Conservation (phyloP, 306 rosid species). For the Acacia melanoxylon region DNA sequence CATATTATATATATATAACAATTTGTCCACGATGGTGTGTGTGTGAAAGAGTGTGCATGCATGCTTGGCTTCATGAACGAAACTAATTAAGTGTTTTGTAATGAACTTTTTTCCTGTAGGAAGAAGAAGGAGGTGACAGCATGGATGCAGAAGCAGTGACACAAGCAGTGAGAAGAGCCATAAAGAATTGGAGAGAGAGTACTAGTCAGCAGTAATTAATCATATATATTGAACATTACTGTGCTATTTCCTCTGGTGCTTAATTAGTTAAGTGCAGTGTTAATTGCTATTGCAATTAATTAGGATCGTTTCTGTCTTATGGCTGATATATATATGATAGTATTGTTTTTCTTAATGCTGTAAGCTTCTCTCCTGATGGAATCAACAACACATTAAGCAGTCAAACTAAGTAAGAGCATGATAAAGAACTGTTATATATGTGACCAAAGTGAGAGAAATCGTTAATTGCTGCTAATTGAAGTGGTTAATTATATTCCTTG, state of each 20-base stretch:
- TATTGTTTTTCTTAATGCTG: neutral
- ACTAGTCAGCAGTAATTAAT: slow-evolving; percentile 16
- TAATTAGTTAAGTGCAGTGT: neutral
- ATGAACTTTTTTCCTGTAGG: slow-evolving; percentile 6
- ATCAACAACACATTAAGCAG: neutral
- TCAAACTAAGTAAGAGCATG: neutral
- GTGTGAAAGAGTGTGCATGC: neutral
- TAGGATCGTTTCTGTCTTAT: neutral
- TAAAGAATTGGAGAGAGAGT: slow-evolving; percentile 46
- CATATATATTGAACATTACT: neutral
- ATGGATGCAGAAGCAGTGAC: slow-evolving; percentile 48
- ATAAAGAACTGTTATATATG: neutral
- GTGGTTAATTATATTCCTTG: neutral
- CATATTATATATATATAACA: neutral
- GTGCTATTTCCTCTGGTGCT: neutral
- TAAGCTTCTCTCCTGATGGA: neutral
- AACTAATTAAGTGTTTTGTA: neutral
- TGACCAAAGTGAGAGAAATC: neutral
- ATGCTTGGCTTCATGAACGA: neutral
- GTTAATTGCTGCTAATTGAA: neutral
- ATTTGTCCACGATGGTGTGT: neutral
- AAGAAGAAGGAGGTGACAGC: slow-evolving; percentile 39
- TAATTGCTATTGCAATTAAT: neutral
- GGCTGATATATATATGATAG: neutral
- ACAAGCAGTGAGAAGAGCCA: slow-evolving; percentile 45